Evolutionary conservation across 106 monocot genomes (phyloP).

Genomic region (Narthecium ossifragum): DNA sequence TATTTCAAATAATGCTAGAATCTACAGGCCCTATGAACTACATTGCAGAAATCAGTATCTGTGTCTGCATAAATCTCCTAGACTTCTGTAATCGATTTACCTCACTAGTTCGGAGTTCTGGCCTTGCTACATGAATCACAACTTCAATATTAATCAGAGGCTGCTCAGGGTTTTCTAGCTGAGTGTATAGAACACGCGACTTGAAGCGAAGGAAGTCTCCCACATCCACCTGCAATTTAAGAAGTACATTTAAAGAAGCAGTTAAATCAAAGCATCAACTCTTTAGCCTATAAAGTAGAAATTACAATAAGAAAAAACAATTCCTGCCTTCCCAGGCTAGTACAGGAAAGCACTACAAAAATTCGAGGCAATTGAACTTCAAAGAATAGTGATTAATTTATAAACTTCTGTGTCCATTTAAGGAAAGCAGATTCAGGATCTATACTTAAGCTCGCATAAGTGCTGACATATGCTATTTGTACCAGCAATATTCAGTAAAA

Average conservation of each 20-base stretch:
- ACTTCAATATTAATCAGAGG: conserved; percentile 93
- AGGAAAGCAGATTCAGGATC: background rate
- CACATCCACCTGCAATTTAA: conserved; percentile 91
- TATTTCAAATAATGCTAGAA: background rate
- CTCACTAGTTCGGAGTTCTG: conserved; percentile 90
- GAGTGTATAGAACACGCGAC: conserved; percentile 92
- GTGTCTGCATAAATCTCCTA: background rate
- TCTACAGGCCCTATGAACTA: too few species aligned
- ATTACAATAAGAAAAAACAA: background rate
- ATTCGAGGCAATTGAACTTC: too few species aligned
- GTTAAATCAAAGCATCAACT: too few species aligned
- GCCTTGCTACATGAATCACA: conserved; percentile 87
- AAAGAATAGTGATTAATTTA: background rate
- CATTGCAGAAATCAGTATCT: background rate
- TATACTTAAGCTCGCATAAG: too few species aligned
- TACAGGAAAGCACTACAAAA: background rate
- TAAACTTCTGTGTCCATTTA: background rate
- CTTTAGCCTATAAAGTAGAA: background rate
- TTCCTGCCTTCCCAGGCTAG: background rate
- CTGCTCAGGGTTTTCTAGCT: conserved; percentile 67
- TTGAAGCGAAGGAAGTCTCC: conserved; percentile 94
- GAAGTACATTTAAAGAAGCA: too few species aligned
- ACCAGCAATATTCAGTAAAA: background rate
- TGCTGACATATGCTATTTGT: too few species aligned
- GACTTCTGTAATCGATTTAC: conserved; percentile 16